These are phyloP conservation scores for Knufia petricola DNA, from an alignment of 2,329 filamentous ascomycete species.

Conservation along the genomic window DNA sequence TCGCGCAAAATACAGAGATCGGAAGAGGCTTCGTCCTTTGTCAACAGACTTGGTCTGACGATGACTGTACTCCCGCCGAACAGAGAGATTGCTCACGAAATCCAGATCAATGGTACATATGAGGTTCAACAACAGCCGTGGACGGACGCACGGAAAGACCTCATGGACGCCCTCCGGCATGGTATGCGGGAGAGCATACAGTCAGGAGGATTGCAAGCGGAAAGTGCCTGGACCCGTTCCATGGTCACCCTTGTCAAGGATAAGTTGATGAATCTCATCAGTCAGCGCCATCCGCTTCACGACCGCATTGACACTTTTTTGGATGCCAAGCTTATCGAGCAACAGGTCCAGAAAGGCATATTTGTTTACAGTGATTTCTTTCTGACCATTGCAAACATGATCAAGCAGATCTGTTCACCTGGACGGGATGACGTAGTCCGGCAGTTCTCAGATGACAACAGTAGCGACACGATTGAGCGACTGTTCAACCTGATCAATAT, in stretches of 20 bases:
- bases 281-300: conserved; percentile 52
- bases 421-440: conserved; percentile 53
- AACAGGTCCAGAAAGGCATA: conserved; percentile 48
- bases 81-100: conserved; percentile 52
- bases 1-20: conserved; percentile 29
- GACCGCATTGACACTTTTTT: conserved; percentile 51
- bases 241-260: conserved; percentile 57
- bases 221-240: conserved; percentile 52
- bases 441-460: conserved; percentile 41
- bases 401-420: conserved; percentile 56
- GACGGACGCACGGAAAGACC: conserved; percentile 43
- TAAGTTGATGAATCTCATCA: conserved; percentile 50
- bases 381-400: conserved; percentile 50
- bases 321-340: conserved; percentile 48
- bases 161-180: conserved; percentile 42
- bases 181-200: conserved; percentile 50
- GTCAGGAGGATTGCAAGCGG: conserved; percentile 46
- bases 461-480: conserved; percentile 51
- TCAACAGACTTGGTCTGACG: conserved; percentile 39
- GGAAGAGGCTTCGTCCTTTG: conserved; percentile 28
- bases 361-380: conserved; percentile 57
- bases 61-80: conserved; percentile 54
- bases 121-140: conserved; percentile 45
- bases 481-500: conserved; percentile 53
- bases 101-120: conserved; percentile 55